Conservation (phyloP, 176 grass and related monocot species). For the Dactylis glomerata region DNA sequence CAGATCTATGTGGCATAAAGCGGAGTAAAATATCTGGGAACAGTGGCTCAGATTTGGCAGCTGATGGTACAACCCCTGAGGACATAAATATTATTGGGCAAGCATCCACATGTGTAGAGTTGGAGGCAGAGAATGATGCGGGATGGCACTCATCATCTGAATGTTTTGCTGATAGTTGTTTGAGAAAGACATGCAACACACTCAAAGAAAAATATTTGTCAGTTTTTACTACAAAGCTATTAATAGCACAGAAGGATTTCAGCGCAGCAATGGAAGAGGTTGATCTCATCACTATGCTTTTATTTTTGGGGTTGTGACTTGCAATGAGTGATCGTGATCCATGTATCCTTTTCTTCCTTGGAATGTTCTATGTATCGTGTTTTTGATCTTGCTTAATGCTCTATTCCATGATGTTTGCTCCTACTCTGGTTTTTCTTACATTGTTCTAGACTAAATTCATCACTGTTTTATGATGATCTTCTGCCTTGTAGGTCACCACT, state of each 20-base stretch:
- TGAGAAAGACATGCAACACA: constrained; percentile 71
- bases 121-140: constrained; percentile 27
- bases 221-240: constrained; percentile 66
- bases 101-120: constrained; percentile 10
- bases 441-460: background rate
- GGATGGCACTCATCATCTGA: constrained; percentile 44
- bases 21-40: constrained; percentile 54
- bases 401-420: background rate
- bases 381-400: constrained; percentile 2
- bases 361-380: background rate
- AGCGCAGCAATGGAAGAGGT: constrained; percentile 65
- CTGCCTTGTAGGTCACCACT: constrained; percentile 56
- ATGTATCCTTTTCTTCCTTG: constrained; percentile 13
- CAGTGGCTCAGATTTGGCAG: constrained; percentile 23
- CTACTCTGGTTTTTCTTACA: background rate
- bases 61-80: constrained; percentile 42
- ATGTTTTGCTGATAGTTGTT: constrained; percentile 79
- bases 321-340: constrained; percentile 13
- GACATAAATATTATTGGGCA: constrained; percentile 2
- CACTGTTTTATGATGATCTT: constrained; percentile 13
- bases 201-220: constrained; percentile 84
- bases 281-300: background rate
- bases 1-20: constrained; percentile 49
- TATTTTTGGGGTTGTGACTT: constrained; percentile 7
- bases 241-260: constrained; percentile 71